Base-by-base conservation (phyloP, 495 filamentous ascomycete genomes). In the Aspergillus ostianus region DNA sequence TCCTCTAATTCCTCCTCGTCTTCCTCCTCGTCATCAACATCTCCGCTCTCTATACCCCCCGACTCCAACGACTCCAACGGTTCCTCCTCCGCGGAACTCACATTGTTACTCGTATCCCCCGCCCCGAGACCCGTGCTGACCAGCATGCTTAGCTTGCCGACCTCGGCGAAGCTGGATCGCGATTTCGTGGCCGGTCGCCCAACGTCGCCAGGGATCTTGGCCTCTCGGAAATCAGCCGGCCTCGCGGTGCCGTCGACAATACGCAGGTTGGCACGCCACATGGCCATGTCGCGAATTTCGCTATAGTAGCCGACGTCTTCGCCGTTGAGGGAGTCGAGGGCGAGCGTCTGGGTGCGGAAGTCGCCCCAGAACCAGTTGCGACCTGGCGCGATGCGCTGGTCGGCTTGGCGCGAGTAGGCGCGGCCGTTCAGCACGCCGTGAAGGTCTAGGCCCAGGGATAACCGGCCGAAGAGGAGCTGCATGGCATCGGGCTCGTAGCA, bases 361-460 rank as follows among this genome's bases (percentile, higher is more conserved):
- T 86, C 82, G 18, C 75, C 81, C 82, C 83, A 86, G 67, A 81
- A 83, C 81, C 81, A 85, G 3, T 64, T 59, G n/a, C 74, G 70
- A 5, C 65, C 71, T 6, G 66, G 51, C 0, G 68, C 61, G 29
- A 85, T 82, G 10, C 82, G 81, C 0, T 61, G 55, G 41, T 86
- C 83, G 7, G 72, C 66, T 32, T 67, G 55, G 7, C 64, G 46
- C 0, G 82, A 78, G 61, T 75, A 84, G 6, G 65, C 60, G 15
- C 84, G 73, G 12, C 67, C 79, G 26, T 69, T 65, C 4, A 73
- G 46, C 12, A 80, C 63, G 5, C 76, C 76, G 41, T 67, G 60
- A 5, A 82, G 58, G 46, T 76, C 71, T 18, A 68, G 68, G 10
- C 62, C 66, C 7, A 79, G 56, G 0, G 60, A 57, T n/a, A 63